Conservation (phyloP, 495 filamentous ascomycete genomes). For the Aspergillus sparsus region DNA sequence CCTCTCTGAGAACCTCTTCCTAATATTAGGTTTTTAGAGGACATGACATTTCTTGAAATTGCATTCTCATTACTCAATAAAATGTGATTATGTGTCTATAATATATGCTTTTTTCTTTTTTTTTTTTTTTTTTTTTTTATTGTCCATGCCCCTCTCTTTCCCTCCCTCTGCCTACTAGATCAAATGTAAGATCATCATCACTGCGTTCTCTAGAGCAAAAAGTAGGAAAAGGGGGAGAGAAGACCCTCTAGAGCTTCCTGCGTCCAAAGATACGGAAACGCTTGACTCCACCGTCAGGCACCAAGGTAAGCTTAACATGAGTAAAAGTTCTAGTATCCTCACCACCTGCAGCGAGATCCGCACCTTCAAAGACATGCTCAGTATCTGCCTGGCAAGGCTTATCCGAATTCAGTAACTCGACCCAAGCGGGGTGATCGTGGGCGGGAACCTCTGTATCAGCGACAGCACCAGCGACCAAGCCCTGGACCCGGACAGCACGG, state of each 20-base stretch:
- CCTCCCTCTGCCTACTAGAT: too few relatives aligned
- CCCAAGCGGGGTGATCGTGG: constrained; percentile 67
- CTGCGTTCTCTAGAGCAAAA: too few relatives aligned
- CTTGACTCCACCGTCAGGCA: constrained; percentile 92
- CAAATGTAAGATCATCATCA: too few relatives aligned
- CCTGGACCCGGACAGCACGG: constrained; percentile 62
- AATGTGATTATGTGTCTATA: neutral
- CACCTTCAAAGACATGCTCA: constrained; percentile 70
- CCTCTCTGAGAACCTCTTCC: too few relatives aligned
- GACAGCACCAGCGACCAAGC: constrained; percentile 60
- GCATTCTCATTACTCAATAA: neutral
- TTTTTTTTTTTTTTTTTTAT: neutral
- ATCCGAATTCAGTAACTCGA: constrained; percentile 63
- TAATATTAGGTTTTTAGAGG: too few relatives aligned
- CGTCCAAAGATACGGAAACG: constrained; percentile 78
- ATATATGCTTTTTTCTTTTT: neutral
- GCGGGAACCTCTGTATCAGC: constrained; percentile 55
- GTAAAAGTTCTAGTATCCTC: constrained; percentile 61
- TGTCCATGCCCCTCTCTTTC: neutral
- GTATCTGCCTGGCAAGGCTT: constrained; percentile 73
- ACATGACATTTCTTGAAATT: too few relatives aligned
- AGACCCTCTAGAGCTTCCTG: constrained; percentile 36
- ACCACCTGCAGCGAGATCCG: constrained; percentile 35
- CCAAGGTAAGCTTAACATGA: constrained; percentile 85
- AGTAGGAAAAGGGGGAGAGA: too few relatives aligned